phyloP scores from a whole-genome alignment of 495 filamentous ascomycete species.

The Stereocaulon alpinum region DNA sequence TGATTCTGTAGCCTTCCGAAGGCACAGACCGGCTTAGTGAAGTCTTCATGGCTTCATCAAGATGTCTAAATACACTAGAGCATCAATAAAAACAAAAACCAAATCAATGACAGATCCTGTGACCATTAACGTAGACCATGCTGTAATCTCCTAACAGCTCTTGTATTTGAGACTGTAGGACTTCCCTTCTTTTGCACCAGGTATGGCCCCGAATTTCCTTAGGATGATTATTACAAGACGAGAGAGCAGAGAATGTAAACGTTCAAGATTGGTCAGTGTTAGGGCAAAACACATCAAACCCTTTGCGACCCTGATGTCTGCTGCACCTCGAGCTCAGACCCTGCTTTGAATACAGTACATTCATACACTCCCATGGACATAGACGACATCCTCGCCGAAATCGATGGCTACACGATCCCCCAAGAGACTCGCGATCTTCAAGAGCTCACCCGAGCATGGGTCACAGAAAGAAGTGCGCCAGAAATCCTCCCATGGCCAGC shows the following conservation, averaged over 20 bases:
- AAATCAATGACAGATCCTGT: too few relatives aligned
- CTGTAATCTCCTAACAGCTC: too few relatives aligned
- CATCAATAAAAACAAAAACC: background rate
- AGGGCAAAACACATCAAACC: background rate
- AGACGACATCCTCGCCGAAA: constrained; percentile 75
- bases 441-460: constrained; percentile 81
- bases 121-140: too few relatives aligned
- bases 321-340: too few relatives aligned
- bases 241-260: background rate
- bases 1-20: background rate
- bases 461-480: constrained; percentile 78
- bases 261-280: background rate
- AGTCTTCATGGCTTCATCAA: background rate
- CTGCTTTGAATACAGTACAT: background rate
- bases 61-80: constrained; percentile 5
- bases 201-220: background rate
- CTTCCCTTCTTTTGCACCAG: too few relatives aligned
- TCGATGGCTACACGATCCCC: constrained; percentile 49
- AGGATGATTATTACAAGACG: background rate
- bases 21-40: background rate
- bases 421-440: constrained; percentile 69
- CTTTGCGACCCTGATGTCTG: background rate
- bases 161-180: too few relatives aligned
- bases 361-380: constrained; percentile 56
- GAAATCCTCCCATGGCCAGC: constrained; percentile 66